Base-by-base conservation (phyloP, 768 basidiomycete species). In the Rhodotorula kratochvilovae region DNA sequence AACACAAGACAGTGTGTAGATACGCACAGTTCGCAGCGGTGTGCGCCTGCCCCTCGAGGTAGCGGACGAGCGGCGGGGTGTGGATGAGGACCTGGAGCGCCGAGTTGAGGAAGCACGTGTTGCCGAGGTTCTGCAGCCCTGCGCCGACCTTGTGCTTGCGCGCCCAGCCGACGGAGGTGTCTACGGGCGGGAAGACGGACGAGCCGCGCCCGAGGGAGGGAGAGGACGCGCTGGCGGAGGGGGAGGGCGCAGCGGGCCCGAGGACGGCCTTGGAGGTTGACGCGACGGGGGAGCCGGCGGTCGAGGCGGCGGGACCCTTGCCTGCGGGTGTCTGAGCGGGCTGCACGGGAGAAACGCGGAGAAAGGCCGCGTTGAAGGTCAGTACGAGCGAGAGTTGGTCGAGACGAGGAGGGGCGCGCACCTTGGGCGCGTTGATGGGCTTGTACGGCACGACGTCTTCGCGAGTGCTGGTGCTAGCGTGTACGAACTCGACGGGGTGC, bases 71-170 rank as follows among this genome's bases (percentile, higher is more conserved):
- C 4, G 94, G 92, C 16, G 93, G 87, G 1, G 95, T 97, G 78
- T 98, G 93, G 23, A 96, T 81, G 61, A 98, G 85, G 77, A 92
- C 92, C 82, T 99, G 96, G 60, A 98, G 81, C 31, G 89, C 90
- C 75, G 92, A 92, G 80, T 99, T 99, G 76, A 97, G 83, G 80
- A 95, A 99, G 81, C 95, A 98, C 11, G 78, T 78, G 70, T 78
- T 78, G 57, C 78, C 78, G 55, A 75, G 53, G 72, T 78, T 78
- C 11, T 70, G 62, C 23, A 77, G 65, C 17, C 77, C 77, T 0
- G 71, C 53, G 5, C 77, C 77, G 53, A 61, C 61, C 0, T 56
- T 61, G 43, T 45, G 61, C 7, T 54, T 42, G 19, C 59, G 50
- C 1, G 73, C 27, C 77, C 77, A 77, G 8, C 56, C n/a, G 27